phyloP scores from a whole-genome alignment of 441 rosid genomes.

The Adansonia rubrostipa region DNA sequence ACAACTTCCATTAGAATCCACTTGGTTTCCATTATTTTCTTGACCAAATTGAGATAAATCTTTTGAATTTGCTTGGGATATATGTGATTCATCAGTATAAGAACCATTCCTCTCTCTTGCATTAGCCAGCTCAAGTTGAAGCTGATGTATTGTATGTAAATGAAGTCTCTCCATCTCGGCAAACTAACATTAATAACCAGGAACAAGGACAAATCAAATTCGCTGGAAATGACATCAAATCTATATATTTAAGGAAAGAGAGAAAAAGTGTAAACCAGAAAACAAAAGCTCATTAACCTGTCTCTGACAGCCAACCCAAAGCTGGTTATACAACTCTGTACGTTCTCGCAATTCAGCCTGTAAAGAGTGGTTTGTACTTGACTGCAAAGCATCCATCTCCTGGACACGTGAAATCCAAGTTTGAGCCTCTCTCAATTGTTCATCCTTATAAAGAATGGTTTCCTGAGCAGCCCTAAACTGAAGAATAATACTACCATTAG shows the following conservation, averaged over 20 bases:
- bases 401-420: conserved; percentile 82
- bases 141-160: conserved; percentile 82
- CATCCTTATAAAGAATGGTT: conserved; percentile 77
- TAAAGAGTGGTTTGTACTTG: conserved; percentile 70
- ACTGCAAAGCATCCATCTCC: conserved; percentile 87
- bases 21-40: conserved; percentile 56
- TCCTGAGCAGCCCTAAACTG: conserved; percentile 97
- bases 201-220: conserved; percentile 31
- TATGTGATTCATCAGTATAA: conserved; percentile 53
- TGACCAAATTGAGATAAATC: conserved; percentile 55
- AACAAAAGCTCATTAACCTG: conserved; percentile 62
- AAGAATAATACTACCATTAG: conserved; percentile 41
- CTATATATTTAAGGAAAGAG: not conserved
- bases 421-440: conserved; percentile 79
- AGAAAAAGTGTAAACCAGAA: conserved; percentile 18
- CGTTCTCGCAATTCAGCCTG: conserved; percentile 87
- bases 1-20: conserved; percentile 54
- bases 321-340: conserved; percentile 87
- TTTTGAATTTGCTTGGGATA: conserved; percentile 55
- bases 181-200: conserved; percentile 54
- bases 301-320: conserved; percentile 91
- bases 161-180: conserved; percentile 94
- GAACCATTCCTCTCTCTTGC: conserved; percentile 68
- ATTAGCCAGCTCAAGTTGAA: conserved; percentile 80
- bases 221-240: not conserved